These are phyloP conservation scores for Collybiopsis confluens DNA, from an alignment of 768 basidiomycete genomes.

Conservation along the genomic window DNA sequence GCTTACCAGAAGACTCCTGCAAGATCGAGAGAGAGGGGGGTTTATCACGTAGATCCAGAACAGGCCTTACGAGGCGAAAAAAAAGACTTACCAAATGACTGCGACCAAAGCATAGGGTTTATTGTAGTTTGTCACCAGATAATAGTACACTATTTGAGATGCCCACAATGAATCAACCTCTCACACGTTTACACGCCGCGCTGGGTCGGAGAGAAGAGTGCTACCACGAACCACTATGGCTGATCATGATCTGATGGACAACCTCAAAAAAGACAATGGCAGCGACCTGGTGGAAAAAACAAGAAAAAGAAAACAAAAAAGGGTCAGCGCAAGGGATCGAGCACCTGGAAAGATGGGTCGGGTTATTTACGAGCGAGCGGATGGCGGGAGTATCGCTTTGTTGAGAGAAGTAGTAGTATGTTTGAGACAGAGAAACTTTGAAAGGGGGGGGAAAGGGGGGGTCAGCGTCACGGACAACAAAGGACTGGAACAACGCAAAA, in stretches of 20 bases:
- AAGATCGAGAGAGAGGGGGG: background rate
- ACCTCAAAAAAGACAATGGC: slow-evolving; percentile 40
- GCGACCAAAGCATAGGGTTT: slow-evolving; percentile 4
- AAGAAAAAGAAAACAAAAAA: no score
- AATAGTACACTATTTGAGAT: slow-evolving; percentile 38
- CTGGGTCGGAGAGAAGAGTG: background rate
- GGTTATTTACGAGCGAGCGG: slow-evolving; percentile 33
- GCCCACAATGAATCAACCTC: no score
- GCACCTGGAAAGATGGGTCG: background rate
- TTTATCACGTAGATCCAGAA: no score
- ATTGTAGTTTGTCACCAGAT: slow-evolving; percentile 42
- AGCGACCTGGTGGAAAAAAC: slow-evolving; percentile 29
- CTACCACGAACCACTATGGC: slow-evolving; percentile 35
- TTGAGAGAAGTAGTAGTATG: slow-evolving; percentile 42
- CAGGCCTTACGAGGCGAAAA: no score
- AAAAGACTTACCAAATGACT: slow-evolving; percentile 4
- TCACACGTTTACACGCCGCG: no score
- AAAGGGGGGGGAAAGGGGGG: no score
- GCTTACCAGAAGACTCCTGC: slow-evolving; percentile 4
- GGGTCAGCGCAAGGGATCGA: background rate
- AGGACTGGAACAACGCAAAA: background rate
- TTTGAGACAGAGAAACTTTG: slow-evolving; percentile 37
- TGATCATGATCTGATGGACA: slow-evolving; percentile 42
- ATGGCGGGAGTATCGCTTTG: slow-evolving; percentile 37
- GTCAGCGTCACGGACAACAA: background rate